Percentiles rank a stretch among this genome's conserved stretches.
These are phyloP conservation scores for Amanita rimosa DNA, from an alignment of 768 basidiomycete species.

Conservation along the genomic window DNA sequence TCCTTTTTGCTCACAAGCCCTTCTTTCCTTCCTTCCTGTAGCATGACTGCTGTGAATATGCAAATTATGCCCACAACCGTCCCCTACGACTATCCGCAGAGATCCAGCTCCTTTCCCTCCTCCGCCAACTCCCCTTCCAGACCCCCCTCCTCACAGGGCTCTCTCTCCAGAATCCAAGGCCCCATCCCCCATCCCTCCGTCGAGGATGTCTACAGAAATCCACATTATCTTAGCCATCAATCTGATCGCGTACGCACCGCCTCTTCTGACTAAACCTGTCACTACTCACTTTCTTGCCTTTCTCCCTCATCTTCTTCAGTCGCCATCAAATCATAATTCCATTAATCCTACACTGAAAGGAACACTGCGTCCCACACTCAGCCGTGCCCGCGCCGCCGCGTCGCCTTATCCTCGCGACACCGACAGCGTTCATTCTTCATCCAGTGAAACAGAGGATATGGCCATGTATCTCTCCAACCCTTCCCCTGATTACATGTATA, in stretches of 20 bases:
- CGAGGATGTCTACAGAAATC: slow-evolving; percentile 65
- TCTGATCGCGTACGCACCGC: slow-evolving; percentile 30
- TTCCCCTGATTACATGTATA: slow-evolving; percentile 61
- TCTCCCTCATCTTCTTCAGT: slow-evolving; percentile 33
- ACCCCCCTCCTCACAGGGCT: slow-evolving; percentile 69
- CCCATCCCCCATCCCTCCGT: slow-evolving; percentile 32
- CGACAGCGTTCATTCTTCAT: slow-evolving; percentile 80
- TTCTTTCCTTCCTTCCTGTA: slow-evolving; percentile 9
- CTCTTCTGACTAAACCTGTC: slow-evolving; percentile 5
- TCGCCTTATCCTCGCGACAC: slow-evolving; percentile 83
- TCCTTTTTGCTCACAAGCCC: slow-evolving; percentile 14
- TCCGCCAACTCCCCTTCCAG: slow-evolving; percentile 63
- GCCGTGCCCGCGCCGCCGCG: slow-evolving; percentile 68
- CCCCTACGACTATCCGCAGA: slow-evolving; percentile 63
- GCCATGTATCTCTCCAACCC: slow-evolving; percentile 58
- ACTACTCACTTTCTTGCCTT: slow-evolving; percentile 8
- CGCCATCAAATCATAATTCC: slow-evolving; percentile 68
- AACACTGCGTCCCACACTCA: slow-evolving; percentile 64
- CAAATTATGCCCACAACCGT: slow-evolving; percentile 59
- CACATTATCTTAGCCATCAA: slow-evolving; percentile 43
- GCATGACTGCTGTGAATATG: slow-evolving; percentile 66
- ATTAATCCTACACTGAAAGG: slow-evolving; percentile 68
- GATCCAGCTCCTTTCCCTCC: slow-evolving; percentile 71
- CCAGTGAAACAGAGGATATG: slow-evolving; percentile 83
- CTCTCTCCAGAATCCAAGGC: slow-evolving; percentile 39